Base-by-base conservation (phyloP, 805 yeast species). In the Candida pseudofarinosa region DNA sequence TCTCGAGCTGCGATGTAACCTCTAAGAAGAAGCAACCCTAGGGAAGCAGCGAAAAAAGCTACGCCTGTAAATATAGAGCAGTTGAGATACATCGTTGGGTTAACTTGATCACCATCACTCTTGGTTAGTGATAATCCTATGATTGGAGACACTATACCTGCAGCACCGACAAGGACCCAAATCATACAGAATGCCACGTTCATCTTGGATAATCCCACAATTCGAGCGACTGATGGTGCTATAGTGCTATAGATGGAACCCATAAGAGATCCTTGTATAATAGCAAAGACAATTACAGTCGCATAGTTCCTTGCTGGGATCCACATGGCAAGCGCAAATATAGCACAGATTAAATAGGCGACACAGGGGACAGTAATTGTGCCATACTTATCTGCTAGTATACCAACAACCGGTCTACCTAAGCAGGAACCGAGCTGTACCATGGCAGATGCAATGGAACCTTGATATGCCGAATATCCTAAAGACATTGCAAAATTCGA, bases 51-150 rank as follows among this genome's bases (percentile, higher is more conserved):
- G 16, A 76, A 45, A 54, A 75, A 81, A 4, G 75, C 63, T n/a
- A 66, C 55, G 0, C 88, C 88, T 16, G 81, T 76, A 55, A 81
- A 82, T 1, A 81, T 67, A 0, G 82, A 69, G 6, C 84, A 78
- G 47, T 77, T 52, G 17, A 60, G 52, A 59, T 80, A 83, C 50
- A 74, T 79, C 6, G 63, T 58, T 4, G 81, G 74, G 33, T 66
- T 67, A 18, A 56, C 57, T 0, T 38, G 37, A 14, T 46, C 51
- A 8, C 51, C 55, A 17, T 52, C 48, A 7, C 59, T 58, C 17
- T 51, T 44, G 44, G 77, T 78, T 37, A 81, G 62, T 8, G 72
- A 59, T 14, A 79, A 66, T 4, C 87, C 87, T 45, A 82, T 73
- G 17, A 81, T 71, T 1, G 87, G 87, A 1, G 86, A 73, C 1